Conservation (phyloP, 108 stramenopile species). For the Nitzschia sp. region DNA sequence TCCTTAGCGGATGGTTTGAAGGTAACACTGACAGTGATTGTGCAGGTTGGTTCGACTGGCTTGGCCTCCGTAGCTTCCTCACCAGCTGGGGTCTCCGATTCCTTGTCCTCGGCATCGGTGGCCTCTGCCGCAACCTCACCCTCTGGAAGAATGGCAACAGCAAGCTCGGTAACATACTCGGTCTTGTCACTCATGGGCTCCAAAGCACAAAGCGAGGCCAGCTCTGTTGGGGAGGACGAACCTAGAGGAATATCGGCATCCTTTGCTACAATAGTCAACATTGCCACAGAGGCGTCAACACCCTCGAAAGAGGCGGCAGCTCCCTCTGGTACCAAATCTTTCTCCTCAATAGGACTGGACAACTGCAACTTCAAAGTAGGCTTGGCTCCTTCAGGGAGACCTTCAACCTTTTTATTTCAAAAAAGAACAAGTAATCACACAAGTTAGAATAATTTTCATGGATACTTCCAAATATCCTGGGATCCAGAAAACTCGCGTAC, state of each 20-base stretch:
- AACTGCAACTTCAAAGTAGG: slow-evolving; percentile 58
- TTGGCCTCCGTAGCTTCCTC: slow-evolving; percentile 21
- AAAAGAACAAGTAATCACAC: background rate
- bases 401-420: slow-evolving; percentile 41
- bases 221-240: slow-evolving; percentile 53
- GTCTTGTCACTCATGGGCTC: slow-evolving; percentile 34
- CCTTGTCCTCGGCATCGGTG: slow-evolving; percentile 5
- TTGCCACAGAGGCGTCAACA: slow-evolving; percentile 65
- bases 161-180: slow-evolving; percentile 45
- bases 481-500: slow-evolving; percentile 16
- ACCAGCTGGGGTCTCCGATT: slow-evolving; percentile 18
- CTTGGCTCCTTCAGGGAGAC: slow-evolving; percentile 47
- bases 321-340: slow-evolving; percentile 33
- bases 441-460: background rate
- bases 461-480: too few relatives aligned
- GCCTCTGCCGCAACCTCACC: background rate
- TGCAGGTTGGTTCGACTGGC: slow-evolving; percentile 47
- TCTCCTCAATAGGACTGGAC: slow-evolving; percentile 77
- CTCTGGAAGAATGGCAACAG: slow-evolving; percentile 53
- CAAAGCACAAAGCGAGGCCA: slow-evolving; percentile 53
- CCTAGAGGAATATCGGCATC: slow-evolving; percentile 58
- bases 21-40: slow-evolving; percentile 54
- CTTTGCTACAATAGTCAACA: slow-evolving; percentile 53
- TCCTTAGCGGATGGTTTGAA: slow-evolving; percentile 77
- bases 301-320: slow-evolving; percentile 47